Conservation (phyloP, 1,284 basidiomycete genomes). For the Cryptococcus sp. region DNA sequence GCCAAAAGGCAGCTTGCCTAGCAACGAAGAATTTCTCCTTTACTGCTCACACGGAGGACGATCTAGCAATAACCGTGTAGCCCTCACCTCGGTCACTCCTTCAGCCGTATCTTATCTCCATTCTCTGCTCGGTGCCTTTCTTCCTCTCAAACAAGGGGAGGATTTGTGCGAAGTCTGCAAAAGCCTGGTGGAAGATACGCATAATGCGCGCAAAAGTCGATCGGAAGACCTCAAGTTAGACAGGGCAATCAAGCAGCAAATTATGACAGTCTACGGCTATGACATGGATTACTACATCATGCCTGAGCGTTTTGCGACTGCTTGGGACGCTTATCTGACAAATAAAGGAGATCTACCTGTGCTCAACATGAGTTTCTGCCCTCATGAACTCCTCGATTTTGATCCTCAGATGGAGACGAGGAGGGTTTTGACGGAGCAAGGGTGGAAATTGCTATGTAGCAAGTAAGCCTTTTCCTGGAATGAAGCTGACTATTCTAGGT, state of each 20-base stretch:
- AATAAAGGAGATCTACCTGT: conserved; percentile 7
- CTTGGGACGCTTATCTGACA: conserved; percentile 28
- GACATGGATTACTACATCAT: conserved; percentile 29
- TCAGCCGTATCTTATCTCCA: conserved; percentile 26
- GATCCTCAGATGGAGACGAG: conserved; percentile 33
- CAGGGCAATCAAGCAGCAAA: conserved; percentile 14
- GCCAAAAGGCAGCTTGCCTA: conserved; percentile 14
- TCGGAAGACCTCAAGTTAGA: conserved; percentile 14
- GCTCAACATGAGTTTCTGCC: conserved; percentile 29
- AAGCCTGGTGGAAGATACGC: background rate
- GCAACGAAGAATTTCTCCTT: conserved; percentile 23
- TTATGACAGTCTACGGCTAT: conserved; percentile 13
- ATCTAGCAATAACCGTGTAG: conserved; percentile 2
- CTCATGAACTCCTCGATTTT: conserved; percentile 40
- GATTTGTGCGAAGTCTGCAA: conserved; percentile 23
- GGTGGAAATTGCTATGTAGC: conserved; percentile 28
- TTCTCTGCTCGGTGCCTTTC: conserved; percentile 36
- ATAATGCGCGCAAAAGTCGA: conserved; percentile 8
- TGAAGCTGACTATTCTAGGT: conserved; percentile 13
- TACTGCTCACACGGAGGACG: conserved; percentile 39
- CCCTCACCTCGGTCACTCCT: conserved; percentile 10
- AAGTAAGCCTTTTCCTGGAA: conserved; percentile 19
- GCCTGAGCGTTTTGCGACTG: conserved; percentile 21
- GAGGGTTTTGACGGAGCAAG: conserved; percentile 18
- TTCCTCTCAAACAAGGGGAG: conserved; percentile 8